Evolutionary conservation across 1,139 yeast genomes (phyloP), one percentile per base, ranked within the genome.

Genomic region (Geotrichum klebahnii): DNA sequence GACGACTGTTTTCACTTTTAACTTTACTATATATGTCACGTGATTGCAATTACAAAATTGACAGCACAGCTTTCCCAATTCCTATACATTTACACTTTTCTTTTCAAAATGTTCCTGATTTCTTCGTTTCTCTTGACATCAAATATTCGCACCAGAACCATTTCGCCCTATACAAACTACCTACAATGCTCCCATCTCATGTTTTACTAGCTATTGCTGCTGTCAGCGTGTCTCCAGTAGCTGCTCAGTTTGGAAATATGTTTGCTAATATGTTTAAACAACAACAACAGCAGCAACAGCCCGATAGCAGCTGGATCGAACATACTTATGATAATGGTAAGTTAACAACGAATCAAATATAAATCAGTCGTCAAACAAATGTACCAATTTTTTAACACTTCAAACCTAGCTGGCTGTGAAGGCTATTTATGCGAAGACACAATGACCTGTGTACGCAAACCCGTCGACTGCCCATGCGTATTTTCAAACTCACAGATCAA

Each of bases 381-480:
- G n/a, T n/a, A n/a, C n/a, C n/a, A n/a, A n/a, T n/a, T n/a, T n/a
- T n/a, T n/a, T n/a, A n/a, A n/a, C n/a, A n/a, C n/a, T n/a, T n/a
- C n/a, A n/a, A n/a, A n/a, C n/a, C 3, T 37, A 48, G 50, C 42
- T 32, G 40, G 66, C n/a, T 89, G 97, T 63, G 67, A 70, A n/a
- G 72, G 73, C 12, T 92, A 82, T 64, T 67, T 90, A 41, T 92
- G 98, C 64, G 84, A 86, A 2, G 95, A 83, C 59, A 88, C 97
- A 0, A 73, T 81, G 44, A 72, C 75, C 8, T 92, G 98, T 69
- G 98, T 86, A 0, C 74, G 76, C 5, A 64, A 68, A 1, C 80
- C 89, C 0, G 63, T 75, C 22, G 82, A 82, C 51, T 92, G 98
- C 65, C 96, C 97, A 1, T 92, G 98, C 66, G 89, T 88, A 8